Evolutionary conservation across 768 basidiomycete genomes (phyloP).

Genomic region (Boletus vermiculosoides): DNA sequence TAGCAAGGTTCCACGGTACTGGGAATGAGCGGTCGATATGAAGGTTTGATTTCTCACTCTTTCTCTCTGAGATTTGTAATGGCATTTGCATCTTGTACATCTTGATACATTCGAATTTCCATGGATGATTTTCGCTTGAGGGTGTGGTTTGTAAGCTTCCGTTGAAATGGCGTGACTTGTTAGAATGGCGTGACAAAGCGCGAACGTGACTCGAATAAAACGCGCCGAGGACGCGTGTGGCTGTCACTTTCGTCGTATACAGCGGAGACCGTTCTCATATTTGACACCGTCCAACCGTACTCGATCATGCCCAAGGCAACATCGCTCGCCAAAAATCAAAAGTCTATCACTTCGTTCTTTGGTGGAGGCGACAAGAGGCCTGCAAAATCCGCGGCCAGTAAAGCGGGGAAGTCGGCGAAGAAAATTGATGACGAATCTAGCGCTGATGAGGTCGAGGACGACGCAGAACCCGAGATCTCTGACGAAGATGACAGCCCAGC

Average conservation of each 20-base stretch:
- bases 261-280: background rate
- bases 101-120: background rate
- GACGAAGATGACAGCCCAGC: conserved; percentile 32
- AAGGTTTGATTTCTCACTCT: background rate
- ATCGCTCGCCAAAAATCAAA: conserved; percentile 45
- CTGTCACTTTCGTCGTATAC: too few species aligned
- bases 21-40: conserved; percentile 51
- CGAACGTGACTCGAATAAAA: conserved; percentile 28
- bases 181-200: conserved; percentile 16
- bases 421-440: conserved; percentile 32
- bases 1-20: conserved; percentile 67
- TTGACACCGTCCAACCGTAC: background rate
- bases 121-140: conserved; percentile 11
- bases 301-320: conserved; percentile 50
- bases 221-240: conserved; percentile 16
- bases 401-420: conserved; percentile 32
- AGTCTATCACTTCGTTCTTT: conserved; percentile 57
- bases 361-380: conserved; percentile 33
- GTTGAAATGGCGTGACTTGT: conserved; percentile 15
- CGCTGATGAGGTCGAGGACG: conserved; percentile 35
- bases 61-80: conserved; percentile 6
- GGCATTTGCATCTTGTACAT: conserved; percentile 13
- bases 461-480: conserved; percentile 33
- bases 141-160: conserved; percentile 1
- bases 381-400: conserved; percentile 24